Evolutionary conservation across 2,329 filamentous ascomycete species (phyloP), one percentile per base, ranked within the genome.

Genomic region (Fusarium sp.): DNA sequence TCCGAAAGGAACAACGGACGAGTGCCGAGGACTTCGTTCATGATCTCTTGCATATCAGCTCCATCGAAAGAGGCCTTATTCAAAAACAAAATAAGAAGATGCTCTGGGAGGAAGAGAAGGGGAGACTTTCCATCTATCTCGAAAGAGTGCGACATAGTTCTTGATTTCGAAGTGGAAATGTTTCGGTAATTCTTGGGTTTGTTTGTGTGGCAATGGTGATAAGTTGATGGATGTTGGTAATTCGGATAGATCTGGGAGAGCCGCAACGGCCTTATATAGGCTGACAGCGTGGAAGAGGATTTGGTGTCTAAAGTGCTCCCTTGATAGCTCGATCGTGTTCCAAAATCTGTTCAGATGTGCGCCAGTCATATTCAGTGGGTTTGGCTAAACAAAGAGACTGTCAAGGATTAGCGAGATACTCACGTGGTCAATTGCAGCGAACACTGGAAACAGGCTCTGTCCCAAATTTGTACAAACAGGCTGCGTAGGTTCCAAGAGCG

Each of bases 401-500:
- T 35, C 5, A 0, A 26, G 17, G 18, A 36, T 22, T 15, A 26
- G 13, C 7, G 13, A 26, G n/a, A 22, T 22, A 5, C 18, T 22
- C 32, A 6, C 1, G n/a, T 15, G 13, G n/a, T 9, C 2, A 22
- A 17, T 22, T 8, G 9, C 9, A 22, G 5, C 18, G 18, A 36
- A 53, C 32, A 26, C 3, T 12, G 13, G 18, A 11, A 9, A 5
- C 6, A 22, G 2, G 5, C n/a, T 36, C n/a, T 15, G 13, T 22
- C 2, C 9, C n/a, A 26, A 11, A 0, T 22, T 2, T 15, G 13
- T 12, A 4, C 8, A 22, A 53, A 36, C 5, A 17, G 13, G 18
- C 8, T 22, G 5, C 14, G 4, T 2, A 15, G 48, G 13, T 15
- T 35, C 17, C 4, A 15, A 26, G 5, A 15, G 9, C 6, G 0